These are phyloP conservation scores for Grigorovia jiainica DNA, from an alignment of 805 yeast genomes.

Conservation along the genomic window DNA sequence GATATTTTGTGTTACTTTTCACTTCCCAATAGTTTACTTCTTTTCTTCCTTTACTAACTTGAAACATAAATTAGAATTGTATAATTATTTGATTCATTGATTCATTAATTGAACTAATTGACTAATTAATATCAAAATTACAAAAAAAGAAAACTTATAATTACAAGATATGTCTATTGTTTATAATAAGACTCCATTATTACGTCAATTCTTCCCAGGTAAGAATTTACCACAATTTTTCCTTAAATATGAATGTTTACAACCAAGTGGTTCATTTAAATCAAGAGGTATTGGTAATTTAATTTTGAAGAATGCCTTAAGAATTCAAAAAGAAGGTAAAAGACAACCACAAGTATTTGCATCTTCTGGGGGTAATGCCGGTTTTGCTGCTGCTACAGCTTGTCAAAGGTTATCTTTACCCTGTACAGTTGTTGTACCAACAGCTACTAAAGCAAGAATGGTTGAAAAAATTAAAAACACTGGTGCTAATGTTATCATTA, in stretches of 20 bases:
- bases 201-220: constrained; percentile 13
- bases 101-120: too few relatives aligned
- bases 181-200: constrained; percentile 17
- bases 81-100: too few relatives aligned
- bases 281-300: constrained; percentile 46
- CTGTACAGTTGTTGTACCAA: constrained; percentile 54
- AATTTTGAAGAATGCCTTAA: constrained; percentile 28
- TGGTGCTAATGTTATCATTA: constrained; percentile 43
- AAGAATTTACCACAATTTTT: constrained; percentile 27
- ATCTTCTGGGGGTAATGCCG: constrained; percentile 42
- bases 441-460: constrained; percentile 37
- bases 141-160: neutral
- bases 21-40: too few relatives aligned
- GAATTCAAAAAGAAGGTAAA: constrained; percentile 19
- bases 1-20: too few relatives aligned
- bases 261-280: constrained; percentile 52
- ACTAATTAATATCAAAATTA: too few relatives aligned
- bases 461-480: constrained; percentile 27
- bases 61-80: too few relatives aligned
- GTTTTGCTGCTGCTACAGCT: constrained; percentile 43
- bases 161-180: constrained; percentile 16
- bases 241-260: constrained; percentile 42
- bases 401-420: constrained; percentile 31
- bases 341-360: constrained; percentile 36
- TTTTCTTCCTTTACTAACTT: too few relatives aligned